Base-by-base conservation (phyloP, 371 early-diverging fungal species). In the Saksenaea oblongispora region DNA sequence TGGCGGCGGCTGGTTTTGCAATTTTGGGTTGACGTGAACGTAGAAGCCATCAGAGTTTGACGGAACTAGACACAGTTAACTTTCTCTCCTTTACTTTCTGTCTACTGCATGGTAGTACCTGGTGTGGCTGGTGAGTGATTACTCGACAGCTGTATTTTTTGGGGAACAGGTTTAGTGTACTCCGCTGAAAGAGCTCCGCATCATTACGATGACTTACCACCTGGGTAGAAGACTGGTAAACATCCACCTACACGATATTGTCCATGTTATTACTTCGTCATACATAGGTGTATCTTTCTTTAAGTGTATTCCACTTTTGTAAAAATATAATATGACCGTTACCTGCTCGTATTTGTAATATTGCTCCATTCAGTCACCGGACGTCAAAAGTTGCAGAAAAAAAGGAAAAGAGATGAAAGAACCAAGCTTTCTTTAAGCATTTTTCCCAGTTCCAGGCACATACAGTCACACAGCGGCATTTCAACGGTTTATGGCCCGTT, bases 11-110 rank as follows among this genome's bases (percentile, higher is more conserved):
- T 57, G 37, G 67, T 64, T 58, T 55, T 64, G 53, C 41, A 71
- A 51, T n/a, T 36, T 42, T 9, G 76, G 74, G 39, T 76, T 67
- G 1, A 76, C 77, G 53, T 76, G 77, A 47, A 47, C 51, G 1
- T 47, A 47, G 11, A 47, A 22, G 9, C 22, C 51, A 5, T 47
- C 51, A 9, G 51, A 5, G 24, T n/a, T 10, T 10, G 51, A 47
- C 22, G 51, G 51, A 8, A 24, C 54, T 36, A 35, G 34, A 37
- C 58, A 8, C 17, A n/a, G n/a, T 51, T 35, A 17, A 9, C 24
- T 61, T 15, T 31, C n/a, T n/a, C n/a, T n/a, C n/a, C n/a, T n/a
- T 13, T 14, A 53, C 36, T 5, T 55, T 53, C 36, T 31, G 24
- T 34, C 35, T 26, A 17, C 34, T 22, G n/a, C 3, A 47, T 22